Base-by-base conservation (phyloP, 2,329 filamentous ascomycete species). In the Aspergillus hiratsukae region DNA sequence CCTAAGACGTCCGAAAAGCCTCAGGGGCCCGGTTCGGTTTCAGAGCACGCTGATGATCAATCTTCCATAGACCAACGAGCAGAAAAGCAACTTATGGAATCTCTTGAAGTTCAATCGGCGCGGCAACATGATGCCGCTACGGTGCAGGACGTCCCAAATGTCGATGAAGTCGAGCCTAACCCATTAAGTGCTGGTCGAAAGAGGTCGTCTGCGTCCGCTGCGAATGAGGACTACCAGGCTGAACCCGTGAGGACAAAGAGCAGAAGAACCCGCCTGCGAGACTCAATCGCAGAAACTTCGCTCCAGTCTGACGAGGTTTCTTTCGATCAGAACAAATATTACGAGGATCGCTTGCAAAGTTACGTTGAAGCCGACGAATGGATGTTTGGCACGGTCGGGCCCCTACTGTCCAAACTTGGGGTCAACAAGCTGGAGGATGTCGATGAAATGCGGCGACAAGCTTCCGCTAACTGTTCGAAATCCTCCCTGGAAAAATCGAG, bases 241-340 rank as follows among this genome's bases (percentile, higher is more conserved):
- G 84, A 87, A 58, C 81, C 81, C 51, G 78, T 80, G 21, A 78
- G 84, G 49, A 73, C 76, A 11, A 83, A 84, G 64, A 86, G 84
- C 67, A 84, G 84, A 64, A 79, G 85, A 37, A 80, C 84, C 19
- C 80, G 83, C 52, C 82, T 83, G 29, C 78, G 85, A 58, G 84
- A 86, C 60, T 82, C 81, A 8, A 75, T 80, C 51, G 76, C 75
- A 6, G 81, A 83, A 31, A 69, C 70, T 28, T 66, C 71, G 17
- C 66, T 73, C 10, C 77, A 78, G 31, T 71, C 73, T 4, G 79
- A 81, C 40, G 76, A 80, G 21, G 71, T 76, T 17, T 71, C 75
- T 28, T 79, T 82, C 43, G 83, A 85, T 57, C 75, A 76, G 48
- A 75, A 74, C 19, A 83, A 79, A 64, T 79, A 82, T 61, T 80